phyloP scores from a whole-genome alignment of 805 yeast species.

The Wickerhamiella cacticola region DNA sequence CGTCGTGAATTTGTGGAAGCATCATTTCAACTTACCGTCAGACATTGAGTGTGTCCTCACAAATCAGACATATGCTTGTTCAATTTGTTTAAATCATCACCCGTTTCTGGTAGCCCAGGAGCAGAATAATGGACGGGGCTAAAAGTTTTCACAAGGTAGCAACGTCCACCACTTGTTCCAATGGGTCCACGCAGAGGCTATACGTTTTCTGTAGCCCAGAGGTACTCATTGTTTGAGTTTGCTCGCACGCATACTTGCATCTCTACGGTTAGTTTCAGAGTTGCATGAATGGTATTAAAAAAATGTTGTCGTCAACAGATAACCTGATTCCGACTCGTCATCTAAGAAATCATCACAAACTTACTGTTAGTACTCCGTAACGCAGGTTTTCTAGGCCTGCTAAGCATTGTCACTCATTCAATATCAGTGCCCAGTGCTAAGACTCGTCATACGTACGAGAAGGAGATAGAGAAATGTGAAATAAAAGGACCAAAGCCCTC shows the following conservation, averaged over 20 bases:
- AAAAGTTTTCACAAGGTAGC: neutral
- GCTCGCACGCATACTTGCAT: neutral
- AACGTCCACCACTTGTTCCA: neutral
- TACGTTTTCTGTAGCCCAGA: too few relatives aligned
- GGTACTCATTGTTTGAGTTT: too few relatives aligned
- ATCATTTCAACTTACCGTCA: slow-evolving; percentile 42
- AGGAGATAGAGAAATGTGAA: too few relatives aligned
- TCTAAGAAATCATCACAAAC: slow-evolving; percentile 51
- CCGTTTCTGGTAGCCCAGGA: slow-evolving; percentile 17
- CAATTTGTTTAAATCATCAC: slow-evolving; percentile 47
- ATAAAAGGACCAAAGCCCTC: too few relatives aligned
- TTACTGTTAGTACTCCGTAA: slow-evolving; percentile 47
- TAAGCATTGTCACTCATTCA: slow-evolving; percentile 86
- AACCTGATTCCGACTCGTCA: slow-evolving; percentile 99
- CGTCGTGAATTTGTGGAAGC: slow-evolving; percentile 58
- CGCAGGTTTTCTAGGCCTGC: slow-evolving; percentile 99
- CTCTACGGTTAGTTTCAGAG: slow-evolving; percentile 39
- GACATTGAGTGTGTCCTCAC: slow-evolving; percentile 54
- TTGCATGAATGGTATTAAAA: slow-evolving; percentile 91
- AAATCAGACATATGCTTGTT: slow-evolving; percentile 99
- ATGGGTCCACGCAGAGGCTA: neutral
- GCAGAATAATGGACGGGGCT: neutral
- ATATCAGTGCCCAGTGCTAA: slow-evolving; percentile 99
- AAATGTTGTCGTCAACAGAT: slow-evolving; percentile 76
- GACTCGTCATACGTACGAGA: slow-evolving; percentile 49